phyloP scores from a whole-genome alignment of 1,139 yeast species.

The Sugiyamaella novakii region DNA sequence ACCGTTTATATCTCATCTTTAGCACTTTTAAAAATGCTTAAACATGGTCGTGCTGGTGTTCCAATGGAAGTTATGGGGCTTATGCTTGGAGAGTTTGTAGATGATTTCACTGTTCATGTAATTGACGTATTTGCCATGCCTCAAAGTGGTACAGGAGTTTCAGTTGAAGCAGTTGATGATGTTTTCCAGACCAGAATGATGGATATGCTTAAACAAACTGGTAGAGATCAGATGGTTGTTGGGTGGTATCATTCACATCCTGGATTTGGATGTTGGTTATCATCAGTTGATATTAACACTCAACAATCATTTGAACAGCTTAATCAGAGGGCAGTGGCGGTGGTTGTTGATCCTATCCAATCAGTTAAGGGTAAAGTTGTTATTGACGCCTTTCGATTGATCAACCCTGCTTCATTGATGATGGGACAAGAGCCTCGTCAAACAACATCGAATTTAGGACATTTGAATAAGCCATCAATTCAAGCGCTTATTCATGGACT shows the following conservation, averaged over 20 bases:
- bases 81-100: slow-evolving; percentile 98
- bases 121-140: slow-evolving; percentile 99
- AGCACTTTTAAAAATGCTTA: slow-evolving; percentile 93
- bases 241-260: slow-evolving; percentile 99
- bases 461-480: slow-evolving; percentile 94
- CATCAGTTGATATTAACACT: slow-evolving; percentile 95
- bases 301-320: slow-evolving; percentile 97
- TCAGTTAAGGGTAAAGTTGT: slow-evolving; percentile 98
- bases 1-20: slow-evolving; percentile 95
- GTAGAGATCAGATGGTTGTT: slow-evolving; percentile 97
- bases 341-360: slow-evolving; percentile 96
- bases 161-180: slow-evolving; percentile 99
- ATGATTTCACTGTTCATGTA: slow-evolving; percentile 95
- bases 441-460: slow-evolving; percentile 94
- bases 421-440: slow-evolving; percentile 98
- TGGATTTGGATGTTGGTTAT: slow-evolving; percentile 99
- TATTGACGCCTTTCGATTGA: slow-evolving; percentile 95
- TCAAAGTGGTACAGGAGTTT: slow-evolving; percentile 92
- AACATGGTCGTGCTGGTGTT: slow-evolving; percentile 98
- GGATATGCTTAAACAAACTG: slow-evolving; percentile 99
- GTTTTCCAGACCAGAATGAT: slow-evolving; percentile 99
- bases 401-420: slow-evolving; percentile 85
- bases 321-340: slow-evolving; percentile 94
- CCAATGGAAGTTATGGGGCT: slow-evolving; percentile 99
- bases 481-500: slow-evolving; percentile 97